Evolutionary conservation across 2,329 filamentous ascomycete species (phyloP), one percentile per base, ranked within the genome.

Genomic region (Penicillium sp.): DNA sequence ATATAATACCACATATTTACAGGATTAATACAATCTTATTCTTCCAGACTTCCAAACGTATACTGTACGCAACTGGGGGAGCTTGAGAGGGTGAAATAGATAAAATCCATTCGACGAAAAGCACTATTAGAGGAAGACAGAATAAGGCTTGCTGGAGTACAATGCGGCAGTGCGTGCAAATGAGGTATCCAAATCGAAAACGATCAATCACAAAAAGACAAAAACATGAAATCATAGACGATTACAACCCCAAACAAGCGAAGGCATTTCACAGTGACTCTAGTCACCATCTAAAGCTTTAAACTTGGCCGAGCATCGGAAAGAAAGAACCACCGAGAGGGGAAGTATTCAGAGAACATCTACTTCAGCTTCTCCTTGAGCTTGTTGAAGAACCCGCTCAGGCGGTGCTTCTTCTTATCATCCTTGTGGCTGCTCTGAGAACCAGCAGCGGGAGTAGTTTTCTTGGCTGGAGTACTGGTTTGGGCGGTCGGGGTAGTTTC

Each of bases 351-450:
- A 21, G 24, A 22, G 16, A 13, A 29, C 39, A 24, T 61, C 47
- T 66, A 78, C 66, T 77, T 77, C 55, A 84, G 73, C 72, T 82
- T 84, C 62, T 81, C 81, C 76, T 83, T 84, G 55, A 85, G 62
- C 67, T 76, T 79, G 31, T 73, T 72, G 69, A 90, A 84, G 66
- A 89, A 82, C 52, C 81, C 76, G 74, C 86, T 89, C 57, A 87
- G 66, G 53, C 87, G 81, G 73, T 84, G 80, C 79, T 86, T 88
- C 80, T 88, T 89, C 77, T 84, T 86, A 51, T 85, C 81, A 16
- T 78, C 75, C 54, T 76, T 74, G 14, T 63, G 55, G 29, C 58
- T 54, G 10, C 72, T 60, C 14, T 73, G 59, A 55, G 69, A 69
- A 35, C 45, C 24, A 24, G 29, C 52, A 9, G 58, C 49, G 29